These are phyloP conservation scores for Tylopilus sp. DNA, from an alignment of 768 basidiomycete genomes.

Conservation along the genomic window DNA sequence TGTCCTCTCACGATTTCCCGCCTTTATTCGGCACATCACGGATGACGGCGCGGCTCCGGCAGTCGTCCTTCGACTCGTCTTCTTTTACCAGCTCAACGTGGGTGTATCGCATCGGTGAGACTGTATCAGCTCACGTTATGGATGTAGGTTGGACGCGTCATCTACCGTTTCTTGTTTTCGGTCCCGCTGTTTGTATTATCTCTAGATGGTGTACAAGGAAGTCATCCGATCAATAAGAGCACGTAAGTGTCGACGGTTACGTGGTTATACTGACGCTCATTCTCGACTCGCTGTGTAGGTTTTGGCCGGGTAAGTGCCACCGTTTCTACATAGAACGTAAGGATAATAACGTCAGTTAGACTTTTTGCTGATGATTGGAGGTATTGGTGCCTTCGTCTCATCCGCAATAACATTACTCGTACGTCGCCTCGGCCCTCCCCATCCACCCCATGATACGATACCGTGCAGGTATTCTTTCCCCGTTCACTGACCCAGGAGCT, in stretches of 20 bases:
- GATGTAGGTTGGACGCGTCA: conserved; percentile 59
- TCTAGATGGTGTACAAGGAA: conserved; percentile 55
- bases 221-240: conserved; percentile 48
- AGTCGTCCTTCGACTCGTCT: conserved; percentile 69
- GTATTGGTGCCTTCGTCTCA: conserved; percentile 73
- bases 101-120: conserved; percentile 25
- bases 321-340: neutral
- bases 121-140: neutral
- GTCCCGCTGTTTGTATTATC: conserved; percentile 65
- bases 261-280: neutral
- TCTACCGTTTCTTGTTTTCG: conserved; percentile 74
- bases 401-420: conserved; percentile 80
- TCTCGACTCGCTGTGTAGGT: conserved; percentile 34
- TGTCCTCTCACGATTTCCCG: conserved; percentile 67
- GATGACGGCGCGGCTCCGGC: conserved; percentile 70
- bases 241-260: conserved; percentile 43
- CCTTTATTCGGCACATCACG: conserved; percentile 68
- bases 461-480: conserved; percentile 68
- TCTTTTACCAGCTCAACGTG: conserved; percentile 79
- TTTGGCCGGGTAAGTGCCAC: conserved; percentile 52
- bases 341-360: conserved; percentile 37
- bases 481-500: conserved; percentile 64
- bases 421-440: conserved; percentile 22
- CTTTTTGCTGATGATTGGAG: conserved; percentile 67
- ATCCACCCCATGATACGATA: neutral